phyloP scores from a whole-genome alignment of 495 filamentous ascomycete species.

The Glonium stellatum region DNA sequence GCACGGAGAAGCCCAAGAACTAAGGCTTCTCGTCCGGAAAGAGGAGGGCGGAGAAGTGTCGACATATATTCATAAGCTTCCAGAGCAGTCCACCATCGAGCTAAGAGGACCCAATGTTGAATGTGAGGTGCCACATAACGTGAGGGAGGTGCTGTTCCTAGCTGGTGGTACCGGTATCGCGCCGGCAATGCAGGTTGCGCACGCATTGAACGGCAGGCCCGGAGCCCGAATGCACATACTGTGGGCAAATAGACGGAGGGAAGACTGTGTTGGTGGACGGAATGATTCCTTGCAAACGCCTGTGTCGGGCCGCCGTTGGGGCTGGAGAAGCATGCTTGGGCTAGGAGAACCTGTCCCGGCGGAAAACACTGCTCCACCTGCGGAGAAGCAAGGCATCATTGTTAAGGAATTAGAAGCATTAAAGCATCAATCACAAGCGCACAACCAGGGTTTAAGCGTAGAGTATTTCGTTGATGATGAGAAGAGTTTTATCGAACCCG shows the following conservation, averaged over 20 bases:
- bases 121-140: slow-evolving; percentile 51
- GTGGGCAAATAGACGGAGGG: slow-evolving; percentile 57
- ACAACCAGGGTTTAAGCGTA: slow-evolving; percentile 45
- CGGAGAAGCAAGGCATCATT: slow-evolving; percentile 36
- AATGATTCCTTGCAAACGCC: slow-evolving; percentile 29
- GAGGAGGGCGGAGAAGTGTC: slow-evolving; percentile 46
- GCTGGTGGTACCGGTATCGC: slow-evolving; percentile 93
- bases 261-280: slow-evolving; percentile 51
- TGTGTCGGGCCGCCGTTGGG: not conserved
- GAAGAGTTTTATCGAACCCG: slow-evolving; percentile 51
- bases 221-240: slow-evolving; percentile 49
- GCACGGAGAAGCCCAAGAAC: slow-evolving; percentile 32
- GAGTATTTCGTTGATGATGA: slow-evolving; percentile 79
- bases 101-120: slow-evolving; percentile 73
- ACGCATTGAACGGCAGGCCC: slow-evolving; percentile 46
- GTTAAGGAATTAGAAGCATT: slow-evolving; percentile 56
- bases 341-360: slow-evolving; percentile 4
- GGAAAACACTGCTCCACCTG: slow-evolving; percentile 24
- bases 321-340: slow-evolving; percentile 21
- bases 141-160: slow-evolving; percentile 64
- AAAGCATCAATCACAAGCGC: slow-evolving; percentile 45
- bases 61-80: slow-evolving; percentile 58
- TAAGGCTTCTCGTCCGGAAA: slow-evolving; percentile 46
- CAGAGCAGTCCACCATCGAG: slow-evolving; percentile 55
- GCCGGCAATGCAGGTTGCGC: slow-evolving; percentile 73